Evolutionary conservation across 2,329 filamentous ascomycete species (phyloP).

Genomic region (Fusarium solani-melongenae): DNA sequence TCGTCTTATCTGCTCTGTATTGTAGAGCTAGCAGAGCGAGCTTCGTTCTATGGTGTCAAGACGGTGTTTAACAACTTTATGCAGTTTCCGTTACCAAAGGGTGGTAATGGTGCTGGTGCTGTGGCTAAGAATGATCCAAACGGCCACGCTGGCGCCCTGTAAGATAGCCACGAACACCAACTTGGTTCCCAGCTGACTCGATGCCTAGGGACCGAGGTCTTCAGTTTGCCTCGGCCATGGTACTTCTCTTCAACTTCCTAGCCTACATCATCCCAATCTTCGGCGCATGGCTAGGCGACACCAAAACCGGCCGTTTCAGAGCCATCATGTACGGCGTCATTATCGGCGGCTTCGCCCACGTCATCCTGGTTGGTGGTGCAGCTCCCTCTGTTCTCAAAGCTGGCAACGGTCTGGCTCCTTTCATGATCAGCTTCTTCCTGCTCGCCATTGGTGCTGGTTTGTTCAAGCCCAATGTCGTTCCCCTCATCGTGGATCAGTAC

Average conservation of each 20-base stretch:
- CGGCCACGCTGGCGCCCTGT: constrained; percentile 63
- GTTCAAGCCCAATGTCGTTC: constrained; percentile 81
- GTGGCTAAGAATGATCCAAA: constrained; percentile 53
- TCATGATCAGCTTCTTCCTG: constrained; percentile 70
- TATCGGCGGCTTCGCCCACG: constrained; percentile 74
- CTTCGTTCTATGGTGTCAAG: constrained; percentile 69
- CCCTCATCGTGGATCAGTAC: constrained; percentile 75
- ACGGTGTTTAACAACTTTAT: constrained; percentile 69
- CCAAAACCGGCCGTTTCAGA: constrained; percentile 75
- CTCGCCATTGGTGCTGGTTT: constrained; percentile 70
- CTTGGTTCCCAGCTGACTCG: neutral
- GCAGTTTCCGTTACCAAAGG: constrained; percentile 66
- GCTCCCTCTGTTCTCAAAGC: constrained; percentile 56
- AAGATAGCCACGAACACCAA: neutral
- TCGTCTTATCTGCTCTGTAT: constrained; percentile 67
- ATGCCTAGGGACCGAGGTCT: neutral
- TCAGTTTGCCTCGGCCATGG: constrained; percentile 50
- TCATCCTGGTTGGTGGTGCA: constrained; percentile 74
- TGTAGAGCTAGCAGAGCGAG: constrained; percentile 70
- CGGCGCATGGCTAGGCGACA: constrained; percentile 70
- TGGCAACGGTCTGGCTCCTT: constrained; percentile 62
- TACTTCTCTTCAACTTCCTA: constrained; percentile 65
- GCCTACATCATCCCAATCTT: constrained; percentile 68
- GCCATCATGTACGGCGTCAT: constrained; percentile 78
- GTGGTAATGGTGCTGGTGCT: constrained; percentile 59